Evolutionary conservation across 108 stramenopile species (phyloP), one percentile per base, ranked within the genome.

Genomic region (Mayamaea pseudoterrestris): DNA sequence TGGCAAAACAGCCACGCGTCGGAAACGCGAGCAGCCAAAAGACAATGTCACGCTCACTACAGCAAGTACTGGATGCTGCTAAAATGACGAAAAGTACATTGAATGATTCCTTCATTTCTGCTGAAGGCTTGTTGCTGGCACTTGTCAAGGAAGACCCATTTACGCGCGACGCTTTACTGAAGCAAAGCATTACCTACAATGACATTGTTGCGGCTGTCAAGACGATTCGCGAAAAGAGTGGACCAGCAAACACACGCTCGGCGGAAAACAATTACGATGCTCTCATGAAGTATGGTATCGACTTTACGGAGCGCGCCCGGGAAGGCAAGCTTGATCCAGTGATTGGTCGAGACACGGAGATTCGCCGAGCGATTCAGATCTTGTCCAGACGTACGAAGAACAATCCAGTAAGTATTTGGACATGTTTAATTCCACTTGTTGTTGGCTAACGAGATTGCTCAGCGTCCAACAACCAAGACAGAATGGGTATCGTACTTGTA

Each of bases 311-410:
- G 36, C 75, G 66, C 9, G 98, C 89, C 13, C 62, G 57, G 20
- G 58, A 81, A 34, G 88, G 88, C 21, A 81, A 84, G 35, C 58
- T 90, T 6, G 96, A 98, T 61, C 98, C 96, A 3, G 98, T 99
- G 23, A 97, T 98, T 58, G 98, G 98, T 5, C 73, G 98, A 5
- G 98, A 99, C 50, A 93, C 94, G 36, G 97, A 98, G 63, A 96
- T 98, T 50, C 88, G 98, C 14, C 70, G 74, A 21, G 96, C 80
- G 29, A 92, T 99, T 58, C 93, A 94, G 59, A 93, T 99, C 40
- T 73, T 99, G 22, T 80, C 81, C 41, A 78, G 98, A 17, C 74
- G 95, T 24, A 96, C 95, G 43, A 99, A 99, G 83, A 96, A 96
- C 62, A 99, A 99, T 65, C 95, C 96, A 2, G 30, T 29, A 47